phyloP scores from a whole-genome alignment of 345 rosid species.

The Xanthoceras sorbifolium region DNA sequence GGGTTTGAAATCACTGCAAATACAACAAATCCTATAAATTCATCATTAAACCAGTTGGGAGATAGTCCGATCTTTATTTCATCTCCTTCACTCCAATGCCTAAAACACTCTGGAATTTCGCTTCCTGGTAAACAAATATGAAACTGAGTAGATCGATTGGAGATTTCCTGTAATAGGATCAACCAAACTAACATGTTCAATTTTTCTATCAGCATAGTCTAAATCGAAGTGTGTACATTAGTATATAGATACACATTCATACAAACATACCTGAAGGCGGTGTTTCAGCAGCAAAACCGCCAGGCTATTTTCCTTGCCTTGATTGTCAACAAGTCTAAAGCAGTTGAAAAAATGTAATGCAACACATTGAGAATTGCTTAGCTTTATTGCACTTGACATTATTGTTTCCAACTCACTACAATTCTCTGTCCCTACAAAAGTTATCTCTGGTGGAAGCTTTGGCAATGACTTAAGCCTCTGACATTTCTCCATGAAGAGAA shows the following conservation, averaged over 20 bases:
- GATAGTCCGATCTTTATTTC: neutral
- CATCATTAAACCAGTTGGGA: neutral
- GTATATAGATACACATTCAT: too few relatives aligned
- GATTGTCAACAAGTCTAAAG: neutral
- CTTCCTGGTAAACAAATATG: too few relatives aligned
- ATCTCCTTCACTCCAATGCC: neutral
- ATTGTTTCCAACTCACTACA: constrained; percentile 12
- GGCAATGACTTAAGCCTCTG: too few relatives aligned
- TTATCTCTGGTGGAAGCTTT: too few relatives aligned
- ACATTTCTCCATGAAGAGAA: too few relatives aligned
- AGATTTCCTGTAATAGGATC: neutral
- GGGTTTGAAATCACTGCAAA: neutral
- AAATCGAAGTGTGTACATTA: too few relatives aligned
- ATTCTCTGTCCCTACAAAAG: neutral
- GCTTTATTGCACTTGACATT: neutral
- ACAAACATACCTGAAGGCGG: neutral
- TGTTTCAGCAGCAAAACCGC: neutral
- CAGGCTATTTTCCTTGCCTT: too few relatives aligned
- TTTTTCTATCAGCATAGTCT: neutral
- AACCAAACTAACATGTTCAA: too few relatives aligned
- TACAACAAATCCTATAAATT: constrained; percentile 15
- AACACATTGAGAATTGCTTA: neutral
- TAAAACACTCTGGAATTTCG: constrained; percentile 20
- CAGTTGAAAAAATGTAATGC: constrained; percentile 1
- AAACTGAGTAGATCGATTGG: neutral